Evolutionary conservation across 2,329 filamentous ascomycete species (phyloP), one percentile per base, ranked within the genome.

Genomic region (Phyllosticta citribraziliensis): DNA sequence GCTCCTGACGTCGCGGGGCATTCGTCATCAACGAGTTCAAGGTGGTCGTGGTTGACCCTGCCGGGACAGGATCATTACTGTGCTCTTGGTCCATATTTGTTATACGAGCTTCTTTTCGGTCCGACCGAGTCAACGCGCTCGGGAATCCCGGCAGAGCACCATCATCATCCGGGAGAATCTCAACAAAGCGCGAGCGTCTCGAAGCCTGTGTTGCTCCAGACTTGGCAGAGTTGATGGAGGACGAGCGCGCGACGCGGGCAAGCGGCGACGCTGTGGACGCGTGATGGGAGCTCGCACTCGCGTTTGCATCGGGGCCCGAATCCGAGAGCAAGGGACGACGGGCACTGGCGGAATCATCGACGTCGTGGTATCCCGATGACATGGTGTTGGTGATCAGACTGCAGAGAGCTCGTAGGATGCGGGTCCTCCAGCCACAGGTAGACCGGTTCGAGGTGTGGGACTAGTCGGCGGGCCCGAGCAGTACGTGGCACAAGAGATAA

Each of bases 161-260:
- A 47, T 51, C 35, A 47, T 47, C 53, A 35, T 56, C 35, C 30
- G 53, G 30, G 30, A 60, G 52, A 19, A 54, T 54, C 19, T 60
- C 58, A 54, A 56, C 40, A 52, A 60, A 60, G 58, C 58, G 58
- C 53, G 53, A 56, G 24, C 58, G 58, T 6, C 58, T 52, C 9
- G 58, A 55, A 47, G 52, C 53, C 53, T 56, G 58, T 19, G 35
- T 51, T n/a, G 33, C 55, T 33, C 20, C 20, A 24, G 58, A 60
- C 5, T 40, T 30, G 52, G 20, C 20, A 17, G 52, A 53, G 9
- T n/a, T 14, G 12, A 52, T 52, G 3, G 58, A 60, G 2, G 20
- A 9, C 24, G 53, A n/a, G 53, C 58, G 58, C 3, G 58, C 24
- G 25, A 60, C 40, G 40, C 24, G 24, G 27, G 53, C 33, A 33